Conservation (phyloP, 1,139 yeast species). For the Torulaspora pretoriensis region DNA sequence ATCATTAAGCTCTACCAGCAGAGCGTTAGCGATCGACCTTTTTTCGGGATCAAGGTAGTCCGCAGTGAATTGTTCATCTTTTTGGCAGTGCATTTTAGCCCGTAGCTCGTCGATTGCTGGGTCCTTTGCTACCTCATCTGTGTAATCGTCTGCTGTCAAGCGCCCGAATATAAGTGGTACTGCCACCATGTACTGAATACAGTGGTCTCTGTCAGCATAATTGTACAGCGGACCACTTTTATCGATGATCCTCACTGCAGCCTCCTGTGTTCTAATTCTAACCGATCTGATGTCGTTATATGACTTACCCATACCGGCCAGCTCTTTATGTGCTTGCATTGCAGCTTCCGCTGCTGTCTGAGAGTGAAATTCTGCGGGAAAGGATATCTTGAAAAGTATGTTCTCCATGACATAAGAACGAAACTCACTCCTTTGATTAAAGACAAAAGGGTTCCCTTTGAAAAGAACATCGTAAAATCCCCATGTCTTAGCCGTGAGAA, state of each 20-base stretch:
- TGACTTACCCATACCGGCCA: constrained; percentile 42
- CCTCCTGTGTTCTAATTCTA: constrained; percentile 54
- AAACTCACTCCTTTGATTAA: constrained; percentile 44
- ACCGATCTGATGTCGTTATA: constrained; percentile 47
- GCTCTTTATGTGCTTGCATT: constrained; percentile 41
- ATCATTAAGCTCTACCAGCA: constrained; percentile 48
- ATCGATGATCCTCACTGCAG: constrained; percentile 56
- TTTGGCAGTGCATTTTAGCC: constrained; percentile 51
- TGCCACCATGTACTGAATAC: constrained; percentile 60
- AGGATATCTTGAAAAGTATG: constrained; percentile 54
- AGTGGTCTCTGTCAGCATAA: constrained; percentile 61
- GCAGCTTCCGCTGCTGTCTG: constrained; percentile 62
- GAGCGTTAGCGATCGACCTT: constrained; percentile 54
- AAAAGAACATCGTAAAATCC: constrained; percentile 58
- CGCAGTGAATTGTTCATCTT: constrained; percentile 44
- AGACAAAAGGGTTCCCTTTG: constrained; percentile 48
- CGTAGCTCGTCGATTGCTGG: constrained; percentile 51
- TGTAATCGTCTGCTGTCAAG: constrained; percentile 53
- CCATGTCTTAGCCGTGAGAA: constrained; percentile 54
- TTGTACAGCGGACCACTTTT: constrained; percentile 55
- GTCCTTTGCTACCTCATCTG: constrained; percentile 48
- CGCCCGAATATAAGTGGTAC: constrained; percentile 52
- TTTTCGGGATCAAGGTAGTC: constrained; percentile 56
- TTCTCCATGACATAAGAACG: constrained; percentile 63
- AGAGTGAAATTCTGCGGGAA: constrained; percentile 67